Percentiles rank a stretch among this genome's conserved stretches.
phyloP scores from a whole-genome alignment of 2,329 filamentous ascomycete species.

The Plectosphaerella sp. region DNA sequence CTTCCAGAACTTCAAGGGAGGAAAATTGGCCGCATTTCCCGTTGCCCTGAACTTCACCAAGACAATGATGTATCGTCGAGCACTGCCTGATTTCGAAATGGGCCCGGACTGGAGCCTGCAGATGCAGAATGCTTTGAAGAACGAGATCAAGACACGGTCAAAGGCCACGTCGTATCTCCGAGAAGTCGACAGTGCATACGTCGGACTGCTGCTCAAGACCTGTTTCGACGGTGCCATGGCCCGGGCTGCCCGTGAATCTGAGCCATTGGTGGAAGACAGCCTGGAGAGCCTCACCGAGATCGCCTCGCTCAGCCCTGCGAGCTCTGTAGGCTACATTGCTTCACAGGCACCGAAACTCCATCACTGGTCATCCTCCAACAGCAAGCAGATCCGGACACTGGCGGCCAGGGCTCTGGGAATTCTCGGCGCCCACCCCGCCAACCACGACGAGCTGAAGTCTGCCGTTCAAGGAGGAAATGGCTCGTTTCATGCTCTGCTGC shows the following conservation, averaged over 20 bases:
- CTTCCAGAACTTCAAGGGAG: conserved; percentile 43
- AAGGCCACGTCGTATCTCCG: conserved; percentile 52
- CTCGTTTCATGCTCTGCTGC: conserved; percentile 2
- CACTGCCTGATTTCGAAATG: conserved; percentile 47
- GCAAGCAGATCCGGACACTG: conserved; percentile 59
- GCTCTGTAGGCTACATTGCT: conserved; percentile 44
- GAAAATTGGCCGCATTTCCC: conserved; percentile 53
- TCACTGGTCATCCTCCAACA: conserved; percentile 64
- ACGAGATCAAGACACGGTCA: conserved; percentile 60
- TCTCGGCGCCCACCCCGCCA: conserved; percentile 60
- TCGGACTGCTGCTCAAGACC: conserved; percentile 44
- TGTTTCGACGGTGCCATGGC: conserved; percentile 53
- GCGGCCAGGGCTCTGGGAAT: conserved; percentile 73
- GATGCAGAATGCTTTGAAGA: conserved; percentile 67
- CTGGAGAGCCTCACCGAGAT: conserved; percentile 50
- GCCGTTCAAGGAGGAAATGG: conserved; percentile 6
- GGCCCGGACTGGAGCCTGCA: conserved; percentile 83
- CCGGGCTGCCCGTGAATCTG: conserved; percentile 23
- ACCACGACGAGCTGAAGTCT: conserved; percentile 11
- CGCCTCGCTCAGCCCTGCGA: conserved; percentile 45
- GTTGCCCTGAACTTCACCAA: conserved; percentile 66
- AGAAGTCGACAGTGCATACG: conserved; percentile 28
- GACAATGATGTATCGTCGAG: conserved; percentile 46
- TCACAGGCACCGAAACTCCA: conserved; percentile 44
- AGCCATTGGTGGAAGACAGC: conserved; percentile 39